Percentiles rank a stretch among this genome's conserved stretches.
Evolutionary conservation across 768 basidiomycete species (phyloP).

Genomic region (Cystofilobasidium capitatum): DNA sequence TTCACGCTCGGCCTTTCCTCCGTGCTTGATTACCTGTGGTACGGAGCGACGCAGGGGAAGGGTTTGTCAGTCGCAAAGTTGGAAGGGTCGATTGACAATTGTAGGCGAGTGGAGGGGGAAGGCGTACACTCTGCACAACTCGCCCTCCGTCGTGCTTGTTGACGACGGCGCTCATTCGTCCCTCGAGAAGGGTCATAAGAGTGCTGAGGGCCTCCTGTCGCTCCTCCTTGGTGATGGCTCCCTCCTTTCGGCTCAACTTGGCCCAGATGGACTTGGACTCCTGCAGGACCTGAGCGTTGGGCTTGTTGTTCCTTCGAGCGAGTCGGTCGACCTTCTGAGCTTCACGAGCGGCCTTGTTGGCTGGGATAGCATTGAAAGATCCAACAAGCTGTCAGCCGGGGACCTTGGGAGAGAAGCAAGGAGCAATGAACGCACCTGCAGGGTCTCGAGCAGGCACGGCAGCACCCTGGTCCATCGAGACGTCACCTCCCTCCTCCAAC

Average conservation of each 20-base stretch:
- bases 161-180: slow-evolving; percentile 72
- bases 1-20: slow-evolving; percentile 60
- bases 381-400: slow-evolving; percentile 21
- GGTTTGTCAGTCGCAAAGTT: no score
- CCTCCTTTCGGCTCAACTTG: slow-evolving; percentile 55
- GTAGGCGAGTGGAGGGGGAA: not conserved
- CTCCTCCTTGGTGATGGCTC: slow-evolving; percentile 55
- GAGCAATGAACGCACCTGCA: slow-evolving; percentile 45
- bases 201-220: slow-evolving; percentile 63
- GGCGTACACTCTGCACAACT: slow-evolving; percentile 49
- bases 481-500: slow-evolving; percentile 35
- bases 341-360: slow-evolving; percentile 59
- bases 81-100: slow-evolving; percentile 49
- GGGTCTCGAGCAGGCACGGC: slow-evolving; percentile 45
- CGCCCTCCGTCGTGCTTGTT: slow-evolving; percentile 82
- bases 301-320: slow-evolving; percentile 66
- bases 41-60: not conserved
- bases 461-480: slow-evolving; percentile 20
- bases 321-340: slow-evolving; percentile 57
- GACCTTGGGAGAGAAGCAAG: not conserved
- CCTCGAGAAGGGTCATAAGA: slow-evolving; percentile 66
- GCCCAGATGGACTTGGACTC: slow-evolving; percentile 71
- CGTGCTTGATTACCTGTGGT: slow-evolving; percentile 59
- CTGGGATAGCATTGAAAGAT: slow-evolving; percentile 38
- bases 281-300: slow-evolving; percentile 59